These are phyloP conservation scores for Chrysochromulina tobinii DNA, from an alignment of 78 protist species.

Conservation along the genomic window DNA sequence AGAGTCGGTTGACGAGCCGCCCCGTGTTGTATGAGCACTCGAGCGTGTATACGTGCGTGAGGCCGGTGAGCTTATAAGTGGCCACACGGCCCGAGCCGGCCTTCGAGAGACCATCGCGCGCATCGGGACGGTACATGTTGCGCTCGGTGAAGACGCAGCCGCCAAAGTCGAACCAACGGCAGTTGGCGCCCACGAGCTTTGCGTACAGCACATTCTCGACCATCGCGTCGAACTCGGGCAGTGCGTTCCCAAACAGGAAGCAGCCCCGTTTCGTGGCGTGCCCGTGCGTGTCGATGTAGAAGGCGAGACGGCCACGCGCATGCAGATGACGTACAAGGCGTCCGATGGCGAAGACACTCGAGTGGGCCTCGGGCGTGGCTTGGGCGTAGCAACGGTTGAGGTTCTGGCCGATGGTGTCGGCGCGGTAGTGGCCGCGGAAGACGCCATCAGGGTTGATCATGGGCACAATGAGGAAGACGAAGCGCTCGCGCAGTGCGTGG, in stretches of 20 bases:
- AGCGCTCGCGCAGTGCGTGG: neutral
- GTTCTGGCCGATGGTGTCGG: constrained; percentile 47
- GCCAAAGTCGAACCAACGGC: constrained; percentile 19
- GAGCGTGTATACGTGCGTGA: constrained; percentile 36
- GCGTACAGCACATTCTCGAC: neutral
- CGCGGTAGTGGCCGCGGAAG: constrained; percentile 33
- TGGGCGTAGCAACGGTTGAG: constrained; percentile 31
- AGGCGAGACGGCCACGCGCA: neutral
- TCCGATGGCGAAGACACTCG: neutral
- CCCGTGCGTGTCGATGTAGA: constrained; percentile 12
- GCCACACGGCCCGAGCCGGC: no score
- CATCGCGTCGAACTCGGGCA: neutral
- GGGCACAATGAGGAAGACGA: constrained; percentile 46
- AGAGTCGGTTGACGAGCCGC: neutral
- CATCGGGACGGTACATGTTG: no score
- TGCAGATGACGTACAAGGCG: neutral
- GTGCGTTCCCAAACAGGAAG: constrained; percentile 24
- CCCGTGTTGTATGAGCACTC: constrained; percentile 21
- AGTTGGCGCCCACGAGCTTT: constrained; percentile 37
- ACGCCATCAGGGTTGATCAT: constrained; percentile 64
- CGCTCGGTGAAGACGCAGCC: constrained; percentile 22
- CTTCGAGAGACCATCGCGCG: no score
- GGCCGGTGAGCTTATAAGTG: no score
- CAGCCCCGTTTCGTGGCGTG: constrained; percentile 25
- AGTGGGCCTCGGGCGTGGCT: neutral